A percentile compares a stretch with the other conserved stretches of the same genome.
Evolutionary conservation across 2,329 filamentous ascomycete species (phyloP).

Genomic region (Colletotrichum musae): DNA sequence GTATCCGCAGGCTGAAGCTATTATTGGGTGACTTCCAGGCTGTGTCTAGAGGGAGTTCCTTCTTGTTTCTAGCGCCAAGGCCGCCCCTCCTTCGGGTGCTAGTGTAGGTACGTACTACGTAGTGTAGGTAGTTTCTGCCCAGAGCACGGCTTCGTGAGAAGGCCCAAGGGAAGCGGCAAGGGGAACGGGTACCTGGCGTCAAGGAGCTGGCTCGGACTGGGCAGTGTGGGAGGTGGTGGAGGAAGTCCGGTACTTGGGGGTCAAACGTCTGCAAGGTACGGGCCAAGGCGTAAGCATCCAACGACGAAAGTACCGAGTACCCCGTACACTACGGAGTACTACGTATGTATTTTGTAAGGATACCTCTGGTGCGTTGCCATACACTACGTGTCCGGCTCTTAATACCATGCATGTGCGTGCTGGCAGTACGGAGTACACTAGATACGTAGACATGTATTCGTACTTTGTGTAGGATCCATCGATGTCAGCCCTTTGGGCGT

Average conservation of each 20-base stretch:
- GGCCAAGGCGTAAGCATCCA: slow-evolving; percentile 1
- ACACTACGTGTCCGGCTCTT: too few species aligned
- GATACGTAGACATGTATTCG: not conserved
- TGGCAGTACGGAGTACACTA: slow-evolving; percentile 4
- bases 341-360: not conserved
- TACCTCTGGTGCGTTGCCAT: too few species aligned
- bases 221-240: slow-evolving; percentile 30
- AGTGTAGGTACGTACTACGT: too few species aligned
- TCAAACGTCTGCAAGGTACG: not conserved
- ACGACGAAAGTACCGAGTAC: slow-evolving; percentile 5
- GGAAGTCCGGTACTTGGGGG: slow-evolving; percentile 15
- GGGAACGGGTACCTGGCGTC: slow-evolving; percentile 33
- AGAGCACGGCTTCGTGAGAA: slow-evolving; percentile 24
- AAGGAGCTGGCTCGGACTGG: slow-evolving; percentile 26
- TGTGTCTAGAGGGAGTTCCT: slow-evolving; percentile 24
- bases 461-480: not conserved
- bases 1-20: not conserved
- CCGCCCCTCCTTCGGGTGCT: not conserved
- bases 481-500: slow-evolving; percentile 32
- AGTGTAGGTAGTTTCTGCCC: not conserved
- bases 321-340: not conserved
- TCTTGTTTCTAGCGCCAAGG: slow-evolving; percentile 35
- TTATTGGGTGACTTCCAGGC: slow-evolving; percentile 25
- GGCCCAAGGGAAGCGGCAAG: slow-evolving; percentile 17
- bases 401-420: slow-evolving; percentile 13